phyloP scores from a whole-genome alignment of 208 protist genomes.

The Giardia duodenalis region DNA sequence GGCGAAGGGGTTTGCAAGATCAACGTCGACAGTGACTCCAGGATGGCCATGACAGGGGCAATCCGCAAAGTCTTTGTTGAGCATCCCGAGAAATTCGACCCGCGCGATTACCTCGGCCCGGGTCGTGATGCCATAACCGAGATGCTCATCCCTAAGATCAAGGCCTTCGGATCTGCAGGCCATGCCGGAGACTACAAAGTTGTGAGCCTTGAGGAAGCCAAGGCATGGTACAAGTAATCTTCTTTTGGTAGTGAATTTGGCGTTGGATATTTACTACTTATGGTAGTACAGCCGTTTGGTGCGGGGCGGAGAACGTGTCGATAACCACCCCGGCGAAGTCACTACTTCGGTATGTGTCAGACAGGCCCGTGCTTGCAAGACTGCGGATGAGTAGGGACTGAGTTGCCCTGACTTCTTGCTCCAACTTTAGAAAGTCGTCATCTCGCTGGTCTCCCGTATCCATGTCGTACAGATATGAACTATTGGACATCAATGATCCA shows the following conservation, averaged over 20 bases:
- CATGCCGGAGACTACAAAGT: slow-evolving; percentile 38
- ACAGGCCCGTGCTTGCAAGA: neutral
- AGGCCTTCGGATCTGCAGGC: slow-evolving; percentile 37
- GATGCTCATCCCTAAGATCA: slow-evolving; percentile 34
- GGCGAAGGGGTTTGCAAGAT: slow-evolving; percentile 45
- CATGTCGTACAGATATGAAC: too few species aligned
- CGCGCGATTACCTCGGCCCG: slow-evolving; percentile 44
- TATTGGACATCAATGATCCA: too few species aligned
- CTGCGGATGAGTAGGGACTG: neutral
- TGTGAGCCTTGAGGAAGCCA: slow-evolving; percentile 39
- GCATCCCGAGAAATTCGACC: slow-evolving; percentile 46
- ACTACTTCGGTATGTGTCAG: neutral
- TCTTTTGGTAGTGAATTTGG: too few species aligned
- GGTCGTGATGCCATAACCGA: slow-evolving; percentile 35
- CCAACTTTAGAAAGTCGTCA: neutral
- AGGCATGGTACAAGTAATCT: slow-evolving; percentile 34
- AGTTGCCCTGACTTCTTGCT: neutral
- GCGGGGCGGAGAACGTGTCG: neutral
- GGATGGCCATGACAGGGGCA: slow-evolving; percentile 44
- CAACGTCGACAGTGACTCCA: slow-evolving; percentile 48
- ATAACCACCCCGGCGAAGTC: neutral
- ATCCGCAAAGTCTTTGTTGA: slow-evolving; percentile 46
- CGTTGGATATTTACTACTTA: too few species aligned
- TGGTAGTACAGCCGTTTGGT: neutral
- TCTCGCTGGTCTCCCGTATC: neutral